phyloP scores from a whole-genome alignment of 1,284 basidiomycete genomes.

The Veloboletus limbatus region DNA sequence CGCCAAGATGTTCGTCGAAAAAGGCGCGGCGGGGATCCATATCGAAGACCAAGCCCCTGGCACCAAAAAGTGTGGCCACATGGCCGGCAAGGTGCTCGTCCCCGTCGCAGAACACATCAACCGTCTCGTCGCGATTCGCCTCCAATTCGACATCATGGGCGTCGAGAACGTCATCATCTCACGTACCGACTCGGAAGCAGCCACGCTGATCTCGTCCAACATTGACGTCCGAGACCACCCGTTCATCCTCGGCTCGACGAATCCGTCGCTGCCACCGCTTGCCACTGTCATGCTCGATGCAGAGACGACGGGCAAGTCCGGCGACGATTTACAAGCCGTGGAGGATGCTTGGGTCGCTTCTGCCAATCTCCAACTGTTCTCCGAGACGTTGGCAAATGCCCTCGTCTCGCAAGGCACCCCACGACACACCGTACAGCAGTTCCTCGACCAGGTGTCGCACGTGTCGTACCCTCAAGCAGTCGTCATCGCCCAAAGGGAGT shows the following conservation, averaged over 20 bases:
- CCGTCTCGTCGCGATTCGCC: slow-evolving; percentile 72
- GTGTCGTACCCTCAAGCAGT: slow-evolving; percentile 72
- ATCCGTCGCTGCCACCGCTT: slow-evolving; percentile 65
- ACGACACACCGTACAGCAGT: slow-evolving; percentile 49
- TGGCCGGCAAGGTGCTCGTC: slow-evolving; percentile 82
- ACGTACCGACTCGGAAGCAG: slow-evolving; percentile 87
- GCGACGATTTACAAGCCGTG: slow-evolving; percentile 77
- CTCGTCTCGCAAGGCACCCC: slow-evolving; percentile 63
- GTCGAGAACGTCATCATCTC: slow-evolving; percentile 72
- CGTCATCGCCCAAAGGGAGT: slow-evolving; percentile 75
- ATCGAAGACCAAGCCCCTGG: slow-evolving; percentile 81
- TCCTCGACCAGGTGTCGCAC: slow-evolving; percentile 59
- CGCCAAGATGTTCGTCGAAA: slow-evolving; percentile 76
- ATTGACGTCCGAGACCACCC: slow-evolving; percentile 96
- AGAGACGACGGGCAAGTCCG: slow-evolving; percentile 77
- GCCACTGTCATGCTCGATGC: slow-evolving; percentile 84
- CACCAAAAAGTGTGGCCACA: slow-evolving; percentile 87
- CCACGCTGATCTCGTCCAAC: slow-evolving; percentile 95
- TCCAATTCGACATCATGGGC: slow-evolving; percentile 63
- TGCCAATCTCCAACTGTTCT: slow-evolving; percentile 81
- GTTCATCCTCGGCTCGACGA: slow-evolving; percentile 93
- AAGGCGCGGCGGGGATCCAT: slow-evolving; percentile 80
- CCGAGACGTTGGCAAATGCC: slow-evolving; percentile 70
- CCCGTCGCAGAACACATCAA: slow-evolving; percentile 77
- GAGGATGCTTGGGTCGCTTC: slow-evolving; percentile 85